Evolutionary conservation across 1,139 yeast genomes (phyloP), one percentile per base, ranked within the genome.

Genomic region (Pichia cactophila): DNA sequence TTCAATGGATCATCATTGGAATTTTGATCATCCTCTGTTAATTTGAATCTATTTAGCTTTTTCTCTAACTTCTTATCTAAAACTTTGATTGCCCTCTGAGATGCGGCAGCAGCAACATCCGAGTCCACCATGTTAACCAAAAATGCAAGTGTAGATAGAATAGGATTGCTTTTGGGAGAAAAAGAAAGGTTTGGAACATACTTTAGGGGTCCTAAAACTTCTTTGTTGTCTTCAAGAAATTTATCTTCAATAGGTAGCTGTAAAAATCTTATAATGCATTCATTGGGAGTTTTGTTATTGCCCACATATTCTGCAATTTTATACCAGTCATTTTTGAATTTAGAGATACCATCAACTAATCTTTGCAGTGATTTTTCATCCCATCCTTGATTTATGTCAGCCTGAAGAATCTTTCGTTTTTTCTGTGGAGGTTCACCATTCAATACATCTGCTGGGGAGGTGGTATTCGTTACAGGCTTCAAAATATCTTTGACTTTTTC

Each of bases 161-260:
- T 90, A 1, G 99, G 98, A 64, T 92, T 92, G 59, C 92, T 97
- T 29, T 83, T 80, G 42, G 88, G 78, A 46, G 88, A 81, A 44
- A 87, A 83, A 8, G 97, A 96, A 50, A 90, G 74, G 62, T 84
- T 84, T 4, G 94, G 83, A 4, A 92, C 84, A 66, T 78, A 89
- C 62, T 83, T 86, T 57, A 90, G 73, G n/a, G 95, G 84, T 0
- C 90, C 90, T 29, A 81, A 63, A 37, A 73, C 70, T 17, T 72
- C 72, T 16, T 70, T 71, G 42, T 70, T 71, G 49, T 68, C 70
- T n/a, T 73, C 73, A 44, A 82, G 67, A 61, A 77, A 86, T 50
- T 75, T 70, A 62, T 88, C 96, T 62, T 88, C 96, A 54, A 86
- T 83, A 28, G 96, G 95, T 52, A 88, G 67, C 59, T 84, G 84